Conservation (phyloP, 352 stramenopile species). For the Phytophthora melonis region DNA sequence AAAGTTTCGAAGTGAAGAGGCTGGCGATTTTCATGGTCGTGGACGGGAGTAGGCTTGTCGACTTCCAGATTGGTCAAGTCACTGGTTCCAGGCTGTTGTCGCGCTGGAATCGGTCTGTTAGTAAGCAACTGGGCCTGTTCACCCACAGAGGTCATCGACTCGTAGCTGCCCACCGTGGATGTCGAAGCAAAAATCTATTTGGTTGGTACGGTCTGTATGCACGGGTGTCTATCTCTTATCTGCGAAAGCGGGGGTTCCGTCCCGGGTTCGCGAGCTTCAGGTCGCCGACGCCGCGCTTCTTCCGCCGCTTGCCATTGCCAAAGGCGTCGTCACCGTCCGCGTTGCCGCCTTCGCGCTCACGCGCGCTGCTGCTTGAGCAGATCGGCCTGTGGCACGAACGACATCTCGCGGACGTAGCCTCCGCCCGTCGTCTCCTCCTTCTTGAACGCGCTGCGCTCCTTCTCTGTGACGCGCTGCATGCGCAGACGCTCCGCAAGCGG, state of each 20-base stretch:
- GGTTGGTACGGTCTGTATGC: conserved; percentile 14
- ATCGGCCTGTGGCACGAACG: conserved; percentile 76
- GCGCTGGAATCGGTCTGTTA: no score
- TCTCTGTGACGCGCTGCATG: conserved; percentile 77
- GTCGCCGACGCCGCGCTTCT: conserved; percentile 85
- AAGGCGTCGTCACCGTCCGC: conserved; percentile 33
- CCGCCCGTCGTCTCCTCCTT: conserved; percentile 79
- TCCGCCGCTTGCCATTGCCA: conserved; percentile 55
- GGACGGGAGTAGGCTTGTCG: no score
- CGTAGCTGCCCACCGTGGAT: no score
- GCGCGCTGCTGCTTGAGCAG: conserved; percentile 61
- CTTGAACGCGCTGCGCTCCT: conserved; percentile 85
- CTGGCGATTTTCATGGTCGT: no score
- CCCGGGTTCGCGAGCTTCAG: conserved; percentile 66
- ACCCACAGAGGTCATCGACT: no score
- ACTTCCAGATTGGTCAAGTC: no score
- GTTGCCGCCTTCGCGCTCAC: conserved; percentile 31
- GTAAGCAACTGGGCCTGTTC: no score
- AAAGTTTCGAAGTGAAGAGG: no score
- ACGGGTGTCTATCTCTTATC: conserved; percentile 14
- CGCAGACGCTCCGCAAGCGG: conserved; percentile 81
- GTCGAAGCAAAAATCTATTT: conserved; percentile 20
- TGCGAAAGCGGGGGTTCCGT: conserved; percentile 77
- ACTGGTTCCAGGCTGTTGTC: no score
- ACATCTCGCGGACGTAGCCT: conserved; percentile 88